phyloP scores from a whole-genome alignment of 2,329 filamentous ascomycete genomes.

The Sclerotinia trifoliorum region DNA sequence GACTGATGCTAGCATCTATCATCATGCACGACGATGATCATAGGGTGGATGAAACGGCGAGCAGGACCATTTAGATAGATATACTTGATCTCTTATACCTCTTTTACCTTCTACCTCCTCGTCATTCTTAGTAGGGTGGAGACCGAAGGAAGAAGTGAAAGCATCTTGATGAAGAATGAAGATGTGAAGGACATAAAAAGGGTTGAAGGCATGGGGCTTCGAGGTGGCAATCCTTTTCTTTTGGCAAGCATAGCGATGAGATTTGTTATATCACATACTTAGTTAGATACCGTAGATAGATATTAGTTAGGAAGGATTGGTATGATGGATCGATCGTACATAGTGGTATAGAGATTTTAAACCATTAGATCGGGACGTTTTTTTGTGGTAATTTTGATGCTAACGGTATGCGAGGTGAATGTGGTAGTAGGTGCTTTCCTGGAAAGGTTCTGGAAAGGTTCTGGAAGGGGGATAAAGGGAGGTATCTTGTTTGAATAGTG shows the following conservation, averaged over 20 bases:
- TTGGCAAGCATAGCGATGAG: slow-evolving; percentile 9
- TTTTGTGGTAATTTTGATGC: not conserved
- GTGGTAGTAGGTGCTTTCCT: not conserved
- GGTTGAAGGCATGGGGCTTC: not conserved
- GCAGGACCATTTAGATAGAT: slow-evolving; percentile 20
- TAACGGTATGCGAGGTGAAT: not conserved
- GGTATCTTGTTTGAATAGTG: no score
- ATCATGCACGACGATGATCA: slow-evolving; percentile 1
- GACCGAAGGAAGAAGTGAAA: not conserved
- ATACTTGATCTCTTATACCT: slow-evolving; percentile 19
- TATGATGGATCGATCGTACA: not conserved
- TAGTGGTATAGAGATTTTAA: not conserved
- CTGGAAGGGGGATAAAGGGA: no score
- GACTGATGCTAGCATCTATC: not conserved
- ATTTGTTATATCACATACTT: not conserved
- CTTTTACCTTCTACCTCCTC: not conserved
- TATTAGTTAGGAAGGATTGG: not conserved
- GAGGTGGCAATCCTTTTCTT: not conserved
- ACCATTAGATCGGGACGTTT: not conserved
- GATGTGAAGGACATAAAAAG: not conserved
- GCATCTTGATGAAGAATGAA: not conserved
- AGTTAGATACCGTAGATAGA: slow-evolving; percentile 16
- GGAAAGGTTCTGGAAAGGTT: no score
- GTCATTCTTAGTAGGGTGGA: no score
- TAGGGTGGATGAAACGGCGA: not conserved